Evolutionary conservation across 768 basidiomycete species (phyloP), one percentile per base, ranked within the genome.

Genomic region (Suillus placidus): DNA sequence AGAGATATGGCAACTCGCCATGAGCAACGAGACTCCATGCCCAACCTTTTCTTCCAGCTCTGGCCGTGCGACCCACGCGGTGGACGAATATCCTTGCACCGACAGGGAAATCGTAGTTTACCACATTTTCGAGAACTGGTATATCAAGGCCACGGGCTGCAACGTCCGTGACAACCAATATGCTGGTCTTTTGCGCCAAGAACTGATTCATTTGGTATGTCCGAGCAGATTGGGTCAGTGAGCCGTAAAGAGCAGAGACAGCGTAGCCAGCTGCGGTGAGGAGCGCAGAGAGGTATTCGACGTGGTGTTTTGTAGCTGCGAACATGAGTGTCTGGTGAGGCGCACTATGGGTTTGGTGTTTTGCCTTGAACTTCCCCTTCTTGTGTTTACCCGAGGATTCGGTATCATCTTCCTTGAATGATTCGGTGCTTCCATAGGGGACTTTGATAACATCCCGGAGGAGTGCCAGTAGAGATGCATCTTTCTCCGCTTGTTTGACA

Each of bases 81-180:
- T 99, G 97, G 0, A 99, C 89, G 70, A 98, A 99, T 13, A 97
- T 89, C 64, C 96, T 83, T 2, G 95, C 88, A 30, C 96, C 94
- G 66, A 94, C 91, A 1, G 97, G 97, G 70, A 99, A 98, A 71
- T 99, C 97, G 76, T 96, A 99, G 77, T 99, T 99, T 76, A 99
- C 83, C 40, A 99, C 97, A 73, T 99, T 93, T 74, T 96, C 94
- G 67, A 99, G 85, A 47, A 98, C 85, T 6, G 97, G 97, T 40
- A 99, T 96, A 79, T 99, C 97, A 70, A 99, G 94, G 72, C 97
- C 97, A 69, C 97, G 91, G 16, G 97, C 97, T 23, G 97, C 97
- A 47, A 99, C 95, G 72, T 99, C 97, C 0, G 97, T 99, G 51
- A 99, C 97, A 42, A 99, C 95, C 32, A 99, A 82, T 56, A 99